Evolutionary conservation across 768 basidiomycete species (phyloP), one percentile per base, ranked within the genome.

Genomic region (Boletus vermiculosoides): DNA sequence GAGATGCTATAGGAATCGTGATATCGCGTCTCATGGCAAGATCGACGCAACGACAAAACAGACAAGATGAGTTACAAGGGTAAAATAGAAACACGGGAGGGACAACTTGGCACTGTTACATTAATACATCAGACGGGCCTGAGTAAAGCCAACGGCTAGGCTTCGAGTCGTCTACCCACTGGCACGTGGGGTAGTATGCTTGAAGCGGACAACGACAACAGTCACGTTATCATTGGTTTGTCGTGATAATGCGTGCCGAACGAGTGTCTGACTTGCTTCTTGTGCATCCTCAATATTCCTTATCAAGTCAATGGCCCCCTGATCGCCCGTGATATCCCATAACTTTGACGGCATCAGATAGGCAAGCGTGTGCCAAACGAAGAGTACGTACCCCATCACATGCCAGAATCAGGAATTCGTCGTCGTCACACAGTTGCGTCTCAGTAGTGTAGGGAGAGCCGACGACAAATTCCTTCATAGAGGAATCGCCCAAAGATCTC

Each of bases 381-480:
- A 48, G 20, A 15, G 46, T 16, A 82, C 94, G 64, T 71, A 98
- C 96, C 62, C 97, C 97, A 73, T 99, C 97, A 69, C 97, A 99
- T 22, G 97, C 97, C 57, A 99, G 80, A 56, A 99, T 90, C 62
- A 98, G 70, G 71, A 96, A 93, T 70, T 98, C 96, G 69, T 98
- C 97, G 6, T 92, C 87, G 9, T 91, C 86, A 53, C 88, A 88
- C 41, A 99, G 75, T 63, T 88, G 85, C 13, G 96, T 98, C 73
- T 98, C 95, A n/a, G 97, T 98, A 20, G 97, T 99, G 73, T 96
- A 99, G 7, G 97, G 97, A 30, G 92, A 84, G 2, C 97, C 97
- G 47, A 98, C 97, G 12, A 99, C 97, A 71, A 95, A 99, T 66
- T 99, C 97, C 74, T 99, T 99, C 97, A 99, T 98, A 8, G 93